A percentile compares a stretch with the other conserved stretches of the same genome.
Evolutionary conservation across 805 yeast species (phyloP).

Genomic region (Vanderwaltozyma yarrowii): DNA sequence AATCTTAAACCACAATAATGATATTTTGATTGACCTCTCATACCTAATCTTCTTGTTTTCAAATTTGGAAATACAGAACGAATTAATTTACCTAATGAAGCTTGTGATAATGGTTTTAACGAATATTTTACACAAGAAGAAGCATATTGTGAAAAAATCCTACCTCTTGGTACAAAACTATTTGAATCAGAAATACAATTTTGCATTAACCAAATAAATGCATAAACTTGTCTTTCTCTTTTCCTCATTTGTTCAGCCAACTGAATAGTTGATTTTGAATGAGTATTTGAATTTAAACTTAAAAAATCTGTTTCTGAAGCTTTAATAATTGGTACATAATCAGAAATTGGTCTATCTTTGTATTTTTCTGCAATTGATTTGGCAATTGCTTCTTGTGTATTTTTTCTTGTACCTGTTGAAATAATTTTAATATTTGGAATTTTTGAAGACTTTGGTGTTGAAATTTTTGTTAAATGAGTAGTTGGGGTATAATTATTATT

Average conservation of each 20-base stretch:
- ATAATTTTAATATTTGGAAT: neutral
- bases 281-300: constrained; percentile 23
- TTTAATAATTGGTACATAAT: constrained; percentile 36
- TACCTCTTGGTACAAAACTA: constrained; percentile 52
- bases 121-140: constrained; percentile 44
- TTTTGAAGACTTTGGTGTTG: neutral
- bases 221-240: constrained; percentile 65
- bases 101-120: constrained; percentile 57
- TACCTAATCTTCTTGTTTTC: constrained; percentile 70
- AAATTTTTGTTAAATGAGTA: neutral
- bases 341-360: constrained; percentile 31
- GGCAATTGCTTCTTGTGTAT: constrained; percentile 24
- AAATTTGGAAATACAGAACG: constrained; percentile 53
- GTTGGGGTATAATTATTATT: too few relatives aligned
- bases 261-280: constrained; percentile 21
- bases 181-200: constrained; percentile 42
- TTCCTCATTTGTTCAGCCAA: constrained; percentile 35
- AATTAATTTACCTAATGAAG: constrained; percentile 69
- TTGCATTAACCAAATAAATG: constrained; percentile 68
- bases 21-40: constrained; percentile 72
- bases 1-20: constrained; percentile 71
- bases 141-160: constrained; percentile 59
- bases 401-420: constrained; percentile 4
- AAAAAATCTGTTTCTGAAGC: constrained; percentile 31
- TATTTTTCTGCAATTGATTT: constrained; percentile 22